Evolutionary conservation across 345 rosid genomes (phyloP).

Genomic region (Populus simonii): DNA sequence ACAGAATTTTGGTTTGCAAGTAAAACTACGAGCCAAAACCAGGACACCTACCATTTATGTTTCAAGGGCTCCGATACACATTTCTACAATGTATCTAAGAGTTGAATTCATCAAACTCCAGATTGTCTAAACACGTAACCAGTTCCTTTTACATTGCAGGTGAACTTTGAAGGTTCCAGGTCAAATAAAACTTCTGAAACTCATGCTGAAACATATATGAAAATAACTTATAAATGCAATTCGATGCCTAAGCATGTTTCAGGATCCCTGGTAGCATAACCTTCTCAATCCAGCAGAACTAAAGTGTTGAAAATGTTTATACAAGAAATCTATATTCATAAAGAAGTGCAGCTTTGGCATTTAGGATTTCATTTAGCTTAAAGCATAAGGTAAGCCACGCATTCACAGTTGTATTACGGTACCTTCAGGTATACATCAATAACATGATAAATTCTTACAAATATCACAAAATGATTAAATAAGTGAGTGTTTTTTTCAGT

Average conservation of each 20-base stretch:
- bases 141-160: neutral
- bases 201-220: neutral
- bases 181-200: neutral
- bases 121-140: neutral
- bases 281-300: neutral
- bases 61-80: neutral
- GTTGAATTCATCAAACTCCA: neutral
- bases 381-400: neutral
- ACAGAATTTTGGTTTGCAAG: neutral
- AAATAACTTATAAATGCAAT: neutral
- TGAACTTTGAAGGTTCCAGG: neutral
- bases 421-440: slow-evolving; percentile 78
- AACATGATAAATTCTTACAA: slow-evolving; percentile 61
- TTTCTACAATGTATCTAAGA: neutral
- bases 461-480: too few species aligned
- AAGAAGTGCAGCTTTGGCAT: neutral
- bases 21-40: neutral
- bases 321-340: neutral
- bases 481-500: too few species aligned
- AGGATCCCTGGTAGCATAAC: neutral
- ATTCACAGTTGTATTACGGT: slow-evolving; percentile 26
- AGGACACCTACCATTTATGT: neutral
- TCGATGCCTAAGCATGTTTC: neutral
- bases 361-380: neutral
- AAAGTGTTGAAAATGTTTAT: neutral